These are phyloP conservation scores for Fusarium chuoi DNA, from an alignment of 2,329 filamentous ascomycete species.

Conservation along the genomic window DNA sequence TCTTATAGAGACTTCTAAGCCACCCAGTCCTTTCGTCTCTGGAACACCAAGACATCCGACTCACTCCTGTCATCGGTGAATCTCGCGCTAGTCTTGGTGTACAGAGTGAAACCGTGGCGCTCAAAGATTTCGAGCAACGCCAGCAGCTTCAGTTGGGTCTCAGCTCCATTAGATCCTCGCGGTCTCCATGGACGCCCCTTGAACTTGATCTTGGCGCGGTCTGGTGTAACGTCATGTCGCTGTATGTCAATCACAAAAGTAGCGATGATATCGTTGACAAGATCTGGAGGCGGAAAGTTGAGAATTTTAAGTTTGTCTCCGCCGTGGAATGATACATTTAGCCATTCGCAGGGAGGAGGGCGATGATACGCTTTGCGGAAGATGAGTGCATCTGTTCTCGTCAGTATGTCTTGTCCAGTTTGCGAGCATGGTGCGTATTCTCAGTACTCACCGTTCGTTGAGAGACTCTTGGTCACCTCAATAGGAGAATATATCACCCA, in stretches of 20 bases:
- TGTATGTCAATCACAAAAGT: constrained; percentile 5
- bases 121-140: constrained; percentile 11
- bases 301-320: constrained; percentile 30
- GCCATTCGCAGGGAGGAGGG: background rate
- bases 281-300: background rate
- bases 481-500: constrained; percentile 23
- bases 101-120: constrained; percentile 4
- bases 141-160: constrained; percentile 14
- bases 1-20: background rate
- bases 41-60: constrained; percentile 20
- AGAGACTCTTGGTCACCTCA: constrained; percentile 7
- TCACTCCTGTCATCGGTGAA: background rate
- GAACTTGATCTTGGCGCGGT: constrained; percentile 24
- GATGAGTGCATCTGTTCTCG: constrained; percentile 3
- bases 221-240: background rate
- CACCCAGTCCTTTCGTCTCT: background rate
- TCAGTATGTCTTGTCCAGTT: background rate
- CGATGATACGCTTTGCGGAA: background rate
- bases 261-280: background rate
- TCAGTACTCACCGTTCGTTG: constrained; percentile 1
- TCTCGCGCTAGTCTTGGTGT: background rate
- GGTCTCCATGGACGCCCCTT: constrained; percentile 1
- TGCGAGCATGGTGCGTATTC: fast-evolving
- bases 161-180: background rate
- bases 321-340: constrained; percentile 17